Evolutionary conservation across 805 yeast genomes (phyloP), one percentile per base, ranked within the genome.

Genomic region (Maudiozyma bulderi): DNA sequence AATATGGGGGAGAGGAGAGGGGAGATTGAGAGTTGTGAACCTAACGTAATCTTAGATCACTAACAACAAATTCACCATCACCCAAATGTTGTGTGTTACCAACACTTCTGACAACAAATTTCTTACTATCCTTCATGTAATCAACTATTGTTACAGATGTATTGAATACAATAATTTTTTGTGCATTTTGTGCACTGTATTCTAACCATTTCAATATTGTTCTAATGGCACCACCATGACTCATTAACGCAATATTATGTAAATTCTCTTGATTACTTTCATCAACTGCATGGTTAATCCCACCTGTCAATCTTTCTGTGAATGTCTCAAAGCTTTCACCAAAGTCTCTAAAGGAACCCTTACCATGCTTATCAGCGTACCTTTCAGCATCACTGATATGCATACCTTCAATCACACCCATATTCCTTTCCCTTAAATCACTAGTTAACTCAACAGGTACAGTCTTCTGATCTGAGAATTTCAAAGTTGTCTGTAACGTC

Each of bases 361-460:
- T 63, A 28, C 88, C 91, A 54, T 75, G 82, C 47, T 70, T 67
- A 3, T 63, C 74, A 7, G 81, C 75, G 53, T 65, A 70, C 8
- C 54, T 58, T 32, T 72, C 68, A 1, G 95, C 96, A 42, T 84
- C 89, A 31, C 61, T 64, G 34, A 86, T 69, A 43, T 73, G 70
- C 86, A 84, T 79, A 2, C 95, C 95, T 63, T 87, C 86, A 31
- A 82, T 82, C 8, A 72, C 75, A 1, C 95, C 95, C 95, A 87
- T 85, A 46, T 70, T 63, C 43, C 95, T 71, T 58, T 87, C 96
- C 54, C 96, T 73, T 40, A 84, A 69, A 29, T 71, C 68, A 8
- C 60, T 52, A n/a, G 77, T 72, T 37, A 53, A 29, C 26, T 50
- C 46, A 5, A 50, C 41, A 47, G 58, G 37, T 46, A 53, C 38